Conservation (phyloP, 176 grass and related monocot species). For the Miscanthus lutarioriparius region DNA sequence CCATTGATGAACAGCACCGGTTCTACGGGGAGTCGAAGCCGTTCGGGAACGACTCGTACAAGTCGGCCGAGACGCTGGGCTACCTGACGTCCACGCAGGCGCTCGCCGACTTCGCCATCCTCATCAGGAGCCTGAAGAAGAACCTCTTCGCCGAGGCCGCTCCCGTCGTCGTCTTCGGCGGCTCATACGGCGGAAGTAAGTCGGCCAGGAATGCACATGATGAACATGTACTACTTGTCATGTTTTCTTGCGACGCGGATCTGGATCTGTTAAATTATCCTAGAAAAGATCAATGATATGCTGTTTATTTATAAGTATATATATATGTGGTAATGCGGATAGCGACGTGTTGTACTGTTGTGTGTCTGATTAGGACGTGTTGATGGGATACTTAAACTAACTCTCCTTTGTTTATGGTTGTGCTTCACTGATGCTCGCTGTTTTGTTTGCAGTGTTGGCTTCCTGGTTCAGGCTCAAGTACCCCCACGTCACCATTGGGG, state of each 20-base stretch:
- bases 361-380: background rate
- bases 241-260: background rate
- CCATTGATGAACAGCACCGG: slow-evolving; percentile 58
- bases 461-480: slow-evolving; percentile 99
- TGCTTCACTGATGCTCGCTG: slow-evolving; percentile 32
- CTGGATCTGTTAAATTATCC: background rate
- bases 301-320: background rate
- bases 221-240: background rate
- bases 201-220: background rate
- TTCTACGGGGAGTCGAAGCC: slow-evolving; percentile 95
- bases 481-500: slow-evolving; percentile 86
- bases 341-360: background rate
- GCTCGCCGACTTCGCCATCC: slow-evolving; percentile 82
- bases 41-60: slow-evolving; percentile 81
- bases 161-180: slow-evolving; percentile 87
- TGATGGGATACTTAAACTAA: background rate
- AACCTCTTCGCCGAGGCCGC: slow-evolving; percentile 76
- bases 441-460: slow-evolving; percentile 52
- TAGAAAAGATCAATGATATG: background rate
- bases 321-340: background rate
- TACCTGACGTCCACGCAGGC: slow-evolving; percentile 97
- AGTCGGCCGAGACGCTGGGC: slow-evolving; percentile 54
- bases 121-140: slow-evolving; percentile 80
- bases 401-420: background rate
- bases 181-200: slow-evolving; percentile 94